Evolutionary conservation across 2,329 filamentous ascomycete species (phyloP), one percentile per base, ranked within the genome.

Genomic region (Diaporthe vaccinii): DNA sequence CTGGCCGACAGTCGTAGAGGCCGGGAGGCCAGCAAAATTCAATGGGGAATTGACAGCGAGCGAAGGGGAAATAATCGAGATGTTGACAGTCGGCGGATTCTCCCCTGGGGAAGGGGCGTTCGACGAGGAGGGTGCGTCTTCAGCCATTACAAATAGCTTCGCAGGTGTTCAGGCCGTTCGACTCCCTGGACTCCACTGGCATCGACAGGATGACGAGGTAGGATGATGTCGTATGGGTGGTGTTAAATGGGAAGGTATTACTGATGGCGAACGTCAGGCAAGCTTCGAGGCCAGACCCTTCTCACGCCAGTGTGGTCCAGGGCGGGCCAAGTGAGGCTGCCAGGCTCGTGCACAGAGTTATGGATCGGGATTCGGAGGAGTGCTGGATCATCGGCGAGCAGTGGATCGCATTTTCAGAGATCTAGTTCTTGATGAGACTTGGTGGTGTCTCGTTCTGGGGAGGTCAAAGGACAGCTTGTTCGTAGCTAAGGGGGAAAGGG

Each of bases 11-110:
- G 89, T 91, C 2, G 88, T 90, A 1, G 84, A 83, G 55, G 85
- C 84, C 20, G 88, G 84, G 15, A 92, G 81, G 31, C 83, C 81
- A 34, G 86, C 84, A 62, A 92, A 89, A 57, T 83, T 81, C 68
- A 92, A 80, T 22, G 88, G 88, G 28, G 86, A 84, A 70, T 85
- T 86, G 17, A 91, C 88, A 49, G 87, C 87, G 68, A 87, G 83
- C 20, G 90, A 91, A 5, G 91, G 91, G 76, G 91, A 92, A 55
- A 92, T 80, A 75, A 93, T 84, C 76, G 91, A 87, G 69, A 93
- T 84, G 75, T 88, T 91, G 81, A 92, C 87, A 49, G 84, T 83
- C 71, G 85, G 83, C 41, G 78, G 75, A 34, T 53, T 74, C 76
- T 78, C 75, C 69, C 76, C 78, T 44, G 73, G 71, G 69, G 79